Base-by-base conservation (phyloP, 352 stramenopile genomes). In the Halophytophthora batemanensis region DNA sequence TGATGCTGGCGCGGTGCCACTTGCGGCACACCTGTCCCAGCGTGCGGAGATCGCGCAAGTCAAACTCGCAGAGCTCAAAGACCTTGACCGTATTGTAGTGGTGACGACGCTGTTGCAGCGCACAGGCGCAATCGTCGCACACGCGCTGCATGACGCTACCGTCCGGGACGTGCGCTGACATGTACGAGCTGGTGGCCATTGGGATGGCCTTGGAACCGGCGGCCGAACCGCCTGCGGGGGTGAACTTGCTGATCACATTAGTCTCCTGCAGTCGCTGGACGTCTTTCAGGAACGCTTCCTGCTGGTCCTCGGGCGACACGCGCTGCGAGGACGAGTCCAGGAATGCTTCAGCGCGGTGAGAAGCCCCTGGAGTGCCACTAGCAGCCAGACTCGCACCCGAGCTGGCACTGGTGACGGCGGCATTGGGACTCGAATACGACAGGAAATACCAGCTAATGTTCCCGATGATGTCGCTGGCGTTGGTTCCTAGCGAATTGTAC, bases 51-150 rank as follows among this genome's bases (percentile, higher is more conserved):
- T 90, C 77, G 45, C 85, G 71, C 40, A 93, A 55, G 43, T 93
- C 61, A 34, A 90, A 87, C 36, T 81, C 76, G n/a, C 80, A 91
- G 23, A 93, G 53, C 45, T 93, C 82, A 52, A 93, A 91, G 8
- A 93, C 80, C 38, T 84, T 84, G 29, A 93, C 81, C 4, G 80
- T 91, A 54, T 91, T 89, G 63, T 93, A 89, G 56, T 93, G 82
- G 40, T 89, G 82, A 15, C 81, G 68, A n/a, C 82, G 78, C 48
- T 93, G 82, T 52, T 91, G 80, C 19, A 92, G 54, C 8, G 82
- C 77, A 55, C 74, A 87, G 8, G 82, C 80, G 25, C 82, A 93
- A 46, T 91, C 82, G 36, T 93, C 82, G 52, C 82, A 93, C 39
- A 93, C 82, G 19, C 82, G 80, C 53, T 93, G 82, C 42, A 86